phyloP scores from a whole-genome alignment of 768 basidiomycete species.

The Leccinum sublutescens region DNA sequence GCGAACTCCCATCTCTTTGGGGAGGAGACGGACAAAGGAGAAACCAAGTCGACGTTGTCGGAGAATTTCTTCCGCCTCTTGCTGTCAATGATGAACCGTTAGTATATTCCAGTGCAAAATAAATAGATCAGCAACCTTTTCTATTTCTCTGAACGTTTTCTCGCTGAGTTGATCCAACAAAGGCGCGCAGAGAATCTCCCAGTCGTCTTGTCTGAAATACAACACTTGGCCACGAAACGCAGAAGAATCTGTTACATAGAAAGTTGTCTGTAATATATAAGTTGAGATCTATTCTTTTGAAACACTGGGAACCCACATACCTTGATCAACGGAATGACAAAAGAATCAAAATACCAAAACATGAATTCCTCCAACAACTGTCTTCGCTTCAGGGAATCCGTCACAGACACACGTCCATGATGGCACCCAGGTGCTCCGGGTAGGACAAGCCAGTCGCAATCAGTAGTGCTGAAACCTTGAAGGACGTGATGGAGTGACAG shows the following conservation, averaged over 20 bases:
- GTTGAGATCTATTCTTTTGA: not conserved
- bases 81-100: constrained; percentile 36
- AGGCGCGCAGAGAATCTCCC: constrained; percentile 80
- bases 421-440: constrained; percentile 33
- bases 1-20: constrained; percentile 92
- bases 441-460: constrained; percentile 78
- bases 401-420: constrained; percentile 53
- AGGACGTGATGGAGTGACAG: constrained; percentile 71
- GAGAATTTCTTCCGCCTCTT: constrained; percentile 62
- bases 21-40: constrained; percentile 84
- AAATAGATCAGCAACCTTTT: constrained; percentile 46
- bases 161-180: constrained; percentile 71
- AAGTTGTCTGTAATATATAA: constrained; percentile 62
- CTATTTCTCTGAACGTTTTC: constrained; percentile 68
- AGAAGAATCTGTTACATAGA: constrained; percentile 92
- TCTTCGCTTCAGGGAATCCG: constrained; percentile 73
- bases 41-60: constrained; percentile 75
- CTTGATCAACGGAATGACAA: constrained; percentile 74
- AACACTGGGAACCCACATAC: constrained; percentile 39
- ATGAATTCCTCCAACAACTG: constrained; percentile 84
- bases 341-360: constrained; percentile 93
- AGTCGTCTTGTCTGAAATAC: constrained; percentile 95
- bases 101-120: not conserved
- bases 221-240: constrained; percentile 79
- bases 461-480: constrained; percentile 70